Conservation (phyloP, 371 early-diverging fungal species). For the Phascolomyces articulosus region DNA sequence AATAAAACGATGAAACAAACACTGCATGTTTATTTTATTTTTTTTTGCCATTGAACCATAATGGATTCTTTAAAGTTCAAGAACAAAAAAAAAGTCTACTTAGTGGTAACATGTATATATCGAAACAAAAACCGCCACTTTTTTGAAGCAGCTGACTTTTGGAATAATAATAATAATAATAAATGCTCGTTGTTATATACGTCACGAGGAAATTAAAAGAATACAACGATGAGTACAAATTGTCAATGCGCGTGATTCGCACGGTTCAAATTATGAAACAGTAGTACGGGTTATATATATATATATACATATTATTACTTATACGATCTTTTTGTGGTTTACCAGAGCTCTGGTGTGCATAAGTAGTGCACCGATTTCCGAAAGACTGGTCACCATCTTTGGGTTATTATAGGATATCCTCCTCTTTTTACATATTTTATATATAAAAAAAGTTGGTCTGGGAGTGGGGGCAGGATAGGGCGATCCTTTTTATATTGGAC, state of each 20-base stretch:
- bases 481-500: too few species aligned
- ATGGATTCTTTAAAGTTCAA: too few species aligned
- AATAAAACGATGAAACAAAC: neutral
- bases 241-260: conserved; percentile 8
- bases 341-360: neutral
- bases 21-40: neutral
- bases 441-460: conserved; percentile 4
- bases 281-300: neutral
- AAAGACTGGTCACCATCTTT: neutral
- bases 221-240: neutral
- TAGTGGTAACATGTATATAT: neutral
- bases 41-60: neutral
- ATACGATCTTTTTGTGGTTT: too few species aligned
- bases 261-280: neutral
- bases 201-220: neutral
- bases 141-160: neutral
- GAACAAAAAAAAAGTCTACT: too few species aligned
- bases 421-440: too few species aligned
- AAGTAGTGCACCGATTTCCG: neutral
- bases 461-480: conserved; percentile 13
- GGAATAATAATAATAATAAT: too few species aligned
- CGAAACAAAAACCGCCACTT: too few species aligned
- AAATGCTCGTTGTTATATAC: too few species aligned
- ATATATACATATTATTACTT: too few species aligned
- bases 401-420: too few species aligned